These are phyloP conservation scores for Cryptococcus jaspeensis DNA, from an alignment of 1,284 basidiomycete genomes.

Conservation along the genomic window DNA sequence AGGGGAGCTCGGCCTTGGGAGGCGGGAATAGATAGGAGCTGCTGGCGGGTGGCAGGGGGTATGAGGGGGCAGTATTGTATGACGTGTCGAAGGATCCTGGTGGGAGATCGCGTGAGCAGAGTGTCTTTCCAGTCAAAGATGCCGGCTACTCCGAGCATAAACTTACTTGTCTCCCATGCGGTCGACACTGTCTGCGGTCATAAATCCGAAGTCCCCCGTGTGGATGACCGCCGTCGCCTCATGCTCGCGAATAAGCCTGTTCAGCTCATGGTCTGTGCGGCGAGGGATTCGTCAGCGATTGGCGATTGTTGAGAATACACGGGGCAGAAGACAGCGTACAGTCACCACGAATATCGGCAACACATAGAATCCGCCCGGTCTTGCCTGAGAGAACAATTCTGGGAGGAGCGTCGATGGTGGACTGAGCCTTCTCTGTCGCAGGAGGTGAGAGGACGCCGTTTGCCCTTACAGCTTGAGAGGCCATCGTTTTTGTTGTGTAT, in stretches of 20 bases:
- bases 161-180: constrained; percentile 81
- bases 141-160: neutral
- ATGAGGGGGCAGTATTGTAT: constrained; percentile 98
- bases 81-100: constrained; percentile 82
- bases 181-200: constrained; percentile 77
- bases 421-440: constrained; percentile 26
- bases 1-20: constrained; percentile 48
- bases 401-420: constrained; percentile 24
- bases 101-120: constrained; percentile 4
- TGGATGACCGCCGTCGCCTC: constrained; percentile 94
- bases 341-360: constrained; percentile 88
- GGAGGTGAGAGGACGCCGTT: constrained; percentile 34
- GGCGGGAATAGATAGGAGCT: constrained; percentile 70
- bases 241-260: constrained; percentile 82
- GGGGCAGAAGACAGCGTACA: constrained; percentile 33
- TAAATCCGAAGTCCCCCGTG: constrained; percentile 99
- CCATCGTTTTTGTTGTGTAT: constrained; percentile 3
- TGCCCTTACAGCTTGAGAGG: constrained; percentile 4
- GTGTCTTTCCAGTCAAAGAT: neutral
- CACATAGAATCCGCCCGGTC: constrained; percentile 84
- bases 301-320: neutral
- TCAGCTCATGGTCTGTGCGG: constrained; percentile 65
- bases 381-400: constrained; percentile 41
- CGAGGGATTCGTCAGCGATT: neutral
- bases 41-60: constrained; percentile 71